Percentiles rank a stretch among this genome's conserved stretches.
phyloP scores from a whole-genome alignment of 805 yeast genomes.

The Saturnispora silvae region DNA sequence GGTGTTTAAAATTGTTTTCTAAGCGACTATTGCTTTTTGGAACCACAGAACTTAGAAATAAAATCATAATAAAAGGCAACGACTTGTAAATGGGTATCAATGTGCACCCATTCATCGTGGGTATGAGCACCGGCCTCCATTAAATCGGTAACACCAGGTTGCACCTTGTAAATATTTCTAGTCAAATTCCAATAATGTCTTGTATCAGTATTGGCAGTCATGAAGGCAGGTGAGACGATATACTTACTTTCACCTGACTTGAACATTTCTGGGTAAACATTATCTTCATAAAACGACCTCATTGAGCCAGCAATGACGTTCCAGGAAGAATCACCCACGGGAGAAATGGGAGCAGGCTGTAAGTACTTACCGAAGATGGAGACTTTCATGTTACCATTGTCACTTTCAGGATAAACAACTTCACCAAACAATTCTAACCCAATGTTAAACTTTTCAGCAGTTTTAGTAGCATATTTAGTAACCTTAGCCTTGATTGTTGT shows the following conservation, averaged over 20 bases:
- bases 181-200: conserved; percentile 52
- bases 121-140: conserved; percentile 39
- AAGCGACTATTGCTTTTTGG: too few relatives aligned
- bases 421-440: conserved; percentile 28
- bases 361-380: conserved; percentile 16
- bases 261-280: conserved; percentile 20
- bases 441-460: conserved; percentile 28
- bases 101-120: conserved; percentile 47
- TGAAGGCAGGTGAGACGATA: conserved; percentile 43
- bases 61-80: conserved; percentile 29
- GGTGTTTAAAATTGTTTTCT: too few relatives aligned
- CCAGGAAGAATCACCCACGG: conserved; percentile 38
- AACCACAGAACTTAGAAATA: conserved; percentile 9
- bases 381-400: conserved; percentile 20
- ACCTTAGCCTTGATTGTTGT: conserved; percentile 25
- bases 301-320: conserved; percentile 48
- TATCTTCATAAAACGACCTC: conserved; percentile 50
- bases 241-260: conserved; percentile 15
- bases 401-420: conserved; percentile 15
- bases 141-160: conserved; percentile 29
- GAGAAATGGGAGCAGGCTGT: conserved; percentile 37
- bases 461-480: conserved; percentile 20
- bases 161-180: conserved; percentile 47
- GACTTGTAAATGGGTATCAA: conserved; percentile 48
- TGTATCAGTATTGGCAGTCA: conserved; percentile 70